Conservation (phyloP, 2,329 filamentous ascomycete genomes). For the Sordariomycetes sp. region DNA sequence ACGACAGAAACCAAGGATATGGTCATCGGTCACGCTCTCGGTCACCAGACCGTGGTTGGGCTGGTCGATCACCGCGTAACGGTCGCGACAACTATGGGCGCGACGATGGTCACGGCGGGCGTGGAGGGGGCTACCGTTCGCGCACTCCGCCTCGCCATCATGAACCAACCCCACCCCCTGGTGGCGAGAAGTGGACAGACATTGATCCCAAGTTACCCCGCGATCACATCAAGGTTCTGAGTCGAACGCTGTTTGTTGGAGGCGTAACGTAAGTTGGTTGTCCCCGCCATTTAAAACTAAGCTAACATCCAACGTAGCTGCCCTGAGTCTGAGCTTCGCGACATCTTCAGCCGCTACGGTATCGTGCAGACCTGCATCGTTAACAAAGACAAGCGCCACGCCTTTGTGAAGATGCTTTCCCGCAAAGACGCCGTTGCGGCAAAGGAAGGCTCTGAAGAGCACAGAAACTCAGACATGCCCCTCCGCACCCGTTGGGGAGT, state of each 20-base stretch:
- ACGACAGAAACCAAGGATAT: slow-evolving; percentile 54
- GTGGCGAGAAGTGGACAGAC: slow-evolving; percentile 61
- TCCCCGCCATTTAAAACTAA: slow-evolving; percentile 5
- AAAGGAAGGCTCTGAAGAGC: slow-evolving; percentile 79
- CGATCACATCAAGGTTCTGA: slow-evolving; percentile 83
- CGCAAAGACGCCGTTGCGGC: slow-evolving; percentile 76
- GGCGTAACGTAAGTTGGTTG: slow-evolving; percentile 68
- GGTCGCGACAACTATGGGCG: slow-evolving; percentile 61
- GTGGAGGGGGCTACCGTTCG: slow-evolving; percentile 70
- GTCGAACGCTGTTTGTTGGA: slow-evolving; percentile 91
- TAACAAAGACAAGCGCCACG: slow-evolving; percentile 95
- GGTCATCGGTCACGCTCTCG: slow-evolving; percentile 63
- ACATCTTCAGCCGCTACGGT: slow-evolving; percentile 73
- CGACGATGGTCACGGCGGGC: slow-evolving; percentile 48
- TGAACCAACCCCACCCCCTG: slow-evolving; percentile 46
- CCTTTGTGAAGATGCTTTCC: slow-evolving; percentile 97
- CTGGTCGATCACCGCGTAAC: slow-evolving; percentile 55
- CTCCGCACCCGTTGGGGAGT: slow-evolving; percentile 94
- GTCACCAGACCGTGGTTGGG: slow-evolving; percentile 69
- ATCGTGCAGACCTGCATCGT: slow-evolving; percentile 95
- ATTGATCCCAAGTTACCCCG: slow-evolving; percentile 66
- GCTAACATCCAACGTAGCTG: slow-evolving; percentile 34
- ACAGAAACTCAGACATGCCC: slow-evolving; percentile 62
- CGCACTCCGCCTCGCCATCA: slow-evolving; percentile 70
- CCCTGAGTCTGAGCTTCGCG: slow-evolving; percentile 72